These are phyloP conservation scores for Didymella segeticola DNA, from an alignment of 2,329 filamentous ascomycete genomes.

Conservation along the genomic window DNA sequence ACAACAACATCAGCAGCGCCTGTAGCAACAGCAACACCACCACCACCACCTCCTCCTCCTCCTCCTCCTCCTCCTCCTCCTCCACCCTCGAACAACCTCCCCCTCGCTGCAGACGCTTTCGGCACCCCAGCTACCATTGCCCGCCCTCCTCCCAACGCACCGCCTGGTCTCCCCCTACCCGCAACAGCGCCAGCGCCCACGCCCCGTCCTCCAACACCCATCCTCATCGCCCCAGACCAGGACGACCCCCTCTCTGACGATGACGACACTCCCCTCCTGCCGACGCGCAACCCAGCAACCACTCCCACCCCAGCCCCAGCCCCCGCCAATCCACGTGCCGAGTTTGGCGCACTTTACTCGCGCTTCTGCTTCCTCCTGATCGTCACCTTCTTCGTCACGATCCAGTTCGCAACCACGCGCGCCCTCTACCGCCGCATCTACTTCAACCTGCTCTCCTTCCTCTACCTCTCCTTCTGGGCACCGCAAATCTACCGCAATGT, in stretches of 20 bases:
- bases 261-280: conserved; percentile 28
- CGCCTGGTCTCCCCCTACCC: conserved; percentile 55
- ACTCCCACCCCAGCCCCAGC: conserved; percentile 9
- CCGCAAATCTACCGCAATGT: conserved; percentile 93
- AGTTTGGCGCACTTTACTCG: conserved; percentile 65
- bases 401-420: conserved; percentile 66
- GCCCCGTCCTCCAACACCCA: conserved; percentile 56
- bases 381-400: conserved; percentile 63
- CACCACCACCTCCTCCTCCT: too few relatives aligned
- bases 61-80: too few relatives aligned
- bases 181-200: neutral
- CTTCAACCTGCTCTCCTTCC: conserved; percentile 68
- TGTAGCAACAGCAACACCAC: too few relatives aligned
- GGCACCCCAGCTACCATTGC: conserved; percentile 15
- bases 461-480: conserved; percentile 88
- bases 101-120: conserved; percentile 7
- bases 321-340: conserved; percentile 47
- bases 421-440: conserved; percentile 60
- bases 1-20: conserved; percentile 5
- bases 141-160: conserved; percentile 15
- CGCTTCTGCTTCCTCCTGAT: conserved; percentile 68
- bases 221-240: conserved; percentile 67
- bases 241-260: conserved; percentile 53
- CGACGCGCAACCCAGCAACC: conserved; percentile 35
- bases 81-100: conserved; percentile 21